Conservation (phyloP, 352 stramenopile genomes). For the Saprolegnia parasitica region DNA sequence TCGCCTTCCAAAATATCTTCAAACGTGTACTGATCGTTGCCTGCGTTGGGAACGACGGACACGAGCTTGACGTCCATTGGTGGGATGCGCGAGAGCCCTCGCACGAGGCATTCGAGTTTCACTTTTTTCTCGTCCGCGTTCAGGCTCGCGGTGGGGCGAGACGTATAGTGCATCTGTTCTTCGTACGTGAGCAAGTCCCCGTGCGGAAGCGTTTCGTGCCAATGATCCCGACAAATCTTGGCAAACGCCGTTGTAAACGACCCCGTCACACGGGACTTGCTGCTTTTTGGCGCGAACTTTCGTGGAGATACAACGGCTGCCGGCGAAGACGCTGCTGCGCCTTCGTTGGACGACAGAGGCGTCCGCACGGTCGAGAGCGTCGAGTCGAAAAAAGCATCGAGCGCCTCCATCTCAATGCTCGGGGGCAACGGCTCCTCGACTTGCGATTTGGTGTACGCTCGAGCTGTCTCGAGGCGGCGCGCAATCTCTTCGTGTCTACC, state of each 20-base stretch:
- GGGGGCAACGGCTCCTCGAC: background rate
- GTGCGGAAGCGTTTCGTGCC: conserved; percentile 27
- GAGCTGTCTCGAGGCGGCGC: background rate
- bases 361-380: conserved; percentile 3
- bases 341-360: background rate
- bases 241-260: conserved; percentile 21
- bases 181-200: conserved; percentile 29
- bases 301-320: background rate
- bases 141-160: conserved; percentile 13
- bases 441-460: background rate
- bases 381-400: conserved; percentile 19
- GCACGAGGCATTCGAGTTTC: conserved; percentile 24
- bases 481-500: conserved; percentile 16
- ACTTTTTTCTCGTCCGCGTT: conserved; percentile 13
- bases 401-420: conserved; percentile 12
- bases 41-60: conserved; percentile 4
- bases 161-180: conserved; percentile 24
- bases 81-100: conserved; percentile 10
- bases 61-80: conserved; percentile 16
- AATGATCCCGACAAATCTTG: conserved; percentile 18
- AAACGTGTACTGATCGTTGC: conserved; percentile 23
- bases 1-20: background rate
- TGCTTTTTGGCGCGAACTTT: background rate
- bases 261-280: background rate
- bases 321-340: background rate